Conservation (phyloP, 2,329 filamentous ascomycete genomes). For the Fusarium cicatricum region DNA sequence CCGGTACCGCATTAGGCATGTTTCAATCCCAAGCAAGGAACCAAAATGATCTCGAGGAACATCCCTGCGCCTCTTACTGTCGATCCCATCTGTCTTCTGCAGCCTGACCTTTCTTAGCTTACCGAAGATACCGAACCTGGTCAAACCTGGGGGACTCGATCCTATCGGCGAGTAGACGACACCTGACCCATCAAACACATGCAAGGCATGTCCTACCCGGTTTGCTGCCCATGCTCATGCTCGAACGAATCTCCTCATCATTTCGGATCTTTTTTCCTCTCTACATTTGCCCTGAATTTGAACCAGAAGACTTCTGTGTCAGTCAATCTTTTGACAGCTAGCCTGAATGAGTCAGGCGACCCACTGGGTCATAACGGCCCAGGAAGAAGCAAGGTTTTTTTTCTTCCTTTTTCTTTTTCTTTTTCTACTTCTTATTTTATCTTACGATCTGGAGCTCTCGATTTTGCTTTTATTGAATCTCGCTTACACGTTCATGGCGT, state of each 20-base stretch:
- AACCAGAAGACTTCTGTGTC: neutral
- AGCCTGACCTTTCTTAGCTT: neutral
- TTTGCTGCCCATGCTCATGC: neutral
- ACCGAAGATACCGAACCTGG: neutral
- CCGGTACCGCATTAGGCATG: neutral
- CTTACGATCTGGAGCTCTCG: too few species aligned
- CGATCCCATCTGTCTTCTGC: constrained; percentile 2
- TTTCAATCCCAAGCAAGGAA: neutral
- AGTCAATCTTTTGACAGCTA: too few species aligned
- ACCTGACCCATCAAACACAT: constrained; percentile 1
- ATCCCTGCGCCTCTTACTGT: neutral
- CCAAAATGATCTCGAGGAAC: neutral
- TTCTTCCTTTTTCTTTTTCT: too few species aligned
- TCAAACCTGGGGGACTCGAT: neutral
- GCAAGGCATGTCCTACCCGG: neutral
- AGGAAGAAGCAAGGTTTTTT: too few species aligned
- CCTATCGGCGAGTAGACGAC: neutral
- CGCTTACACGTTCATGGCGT: too few species aligned
- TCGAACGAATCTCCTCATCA: neutral
- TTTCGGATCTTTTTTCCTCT: neutral
- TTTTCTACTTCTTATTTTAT: too few species aligned
- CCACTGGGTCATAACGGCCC: too few species aligned
- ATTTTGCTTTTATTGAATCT: too few species aligned
- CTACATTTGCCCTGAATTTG: neutral
- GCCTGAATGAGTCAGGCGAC: too few species aligned